Conservation (phyloP, 768 basidiomycete species). For the Boletus subparvulus region DNA sequence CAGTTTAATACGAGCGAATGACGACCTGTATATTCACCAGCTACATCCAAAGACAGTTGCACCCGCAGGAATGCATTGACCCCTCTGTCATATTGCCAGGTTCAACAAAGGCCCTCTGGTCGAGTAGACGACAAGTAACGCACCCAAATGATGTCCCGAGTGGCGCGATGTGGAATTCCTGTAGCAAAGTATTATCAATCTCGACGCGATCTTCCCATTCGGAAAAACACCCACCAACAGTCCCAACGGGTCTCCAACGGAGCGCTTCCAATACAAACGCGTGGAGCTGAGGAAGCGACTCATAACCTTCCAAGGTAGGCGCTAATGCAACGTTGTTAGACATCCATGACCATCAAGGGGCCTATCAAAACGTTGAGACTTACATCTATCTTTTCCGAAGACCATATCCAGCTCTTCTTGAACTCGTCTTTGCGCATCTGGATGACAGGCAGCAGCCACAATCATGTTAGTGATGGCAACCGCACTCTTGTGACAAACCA, state of each 20-base stretch:
- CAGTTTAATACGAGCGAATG: not conserved
- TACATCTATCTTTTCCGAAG: slow-evolving; percentile 40
- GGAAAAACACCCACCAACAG: slow-evolving; percentile 18
- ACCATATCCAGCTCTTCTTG: slow-evolving; percentile 55
- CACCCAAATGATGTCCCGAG: slow-evolving; percentile 62
- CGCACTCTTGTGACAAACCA: slow-evolving; percentile 35
- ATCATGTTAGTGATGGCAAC: slow-evolving; percentile 50
- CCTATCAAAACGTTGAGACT: not conserved
- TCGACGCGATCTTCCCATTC: not conserved
- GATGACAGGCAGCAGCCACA: slow-evolving; percentile 55
- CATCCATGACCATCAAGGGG: not conserved
- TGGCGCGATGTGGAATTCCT: slow-evolving; percentile 60
- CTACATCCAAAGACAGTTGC: slow-evolving; percentile 22
- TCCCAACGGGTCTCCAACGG: slow-evolving; percentile 35
- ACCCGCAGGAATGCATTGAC: slow-evolving; percentile 23
- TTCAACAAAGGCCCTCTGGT: slow-evolving; percentile 37
- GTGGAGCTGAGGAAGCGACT: slow-evolving; percentile 33
- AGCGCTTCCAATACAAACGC: slow-evolving; percentile 38
- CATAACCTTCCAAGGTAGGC: slow-evolving; percentile 37
- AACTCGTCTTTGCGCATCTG: slow-evolving; percentile 47
- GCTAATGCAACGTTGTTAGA: slow-evolving; percentile 16
- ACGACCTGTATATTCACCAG: slow-evolving; percentile 8
- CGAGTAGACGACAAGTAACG: not conserved
- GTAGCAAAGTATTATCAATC: not conserved
- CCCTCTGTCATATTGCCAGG: slow-evolving; percentile 8